phyloP scores from a whole-genome alignment of 225 moss, liverwort and hornwort genomes.

The Antitrichia curtipendula region DNA sequence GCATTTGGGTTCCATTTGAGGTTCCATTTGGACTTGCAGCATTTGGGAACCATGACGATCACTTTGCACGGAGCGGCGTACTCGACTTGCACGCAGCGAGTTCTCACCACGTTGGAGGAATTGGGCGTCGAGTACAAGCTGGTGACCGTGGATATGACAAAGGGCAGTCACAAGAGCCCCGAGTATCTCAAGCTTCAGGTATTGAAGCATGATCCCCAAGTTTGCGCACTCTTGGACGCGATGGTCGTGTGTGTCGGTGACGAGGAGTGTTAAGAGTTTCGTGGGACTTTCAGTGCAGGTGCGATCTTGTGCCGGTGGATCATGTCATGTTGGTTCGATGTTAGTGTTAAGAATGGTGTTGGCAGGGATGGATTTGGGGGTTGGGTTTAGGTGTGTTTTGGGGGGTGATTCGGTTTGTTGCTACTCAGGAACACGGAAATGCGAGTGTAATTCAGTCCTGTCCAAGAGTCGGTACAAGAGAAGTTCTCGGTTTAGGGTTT shows the following conservation, averaged over 20 bases:
- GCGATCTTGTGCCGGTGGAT: too few species aligned
- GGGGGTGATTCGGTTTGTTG: neutral
- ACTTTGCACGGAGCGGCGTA: neutral
- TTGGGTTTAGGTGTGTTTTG: neutral
- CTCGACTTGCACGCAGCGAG: slow-evolving; percentile 1
- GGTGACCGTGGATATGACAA: neutral
- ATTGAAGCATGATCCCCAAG: neutral
- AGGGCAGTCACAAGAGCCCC: neutral
- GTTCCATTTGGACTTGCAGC: neutral
- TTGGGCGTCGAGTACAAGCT: slow-evolving; percentile 2
- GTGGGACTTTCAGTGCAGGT: neutral
- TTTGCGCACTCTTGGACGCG: neutral
- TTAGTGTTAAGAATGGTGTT: neutral
- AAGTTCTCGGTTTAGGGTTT: neutral
- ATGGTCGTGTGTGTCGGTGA: neutral
- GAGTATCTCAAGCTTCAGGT: neutral
- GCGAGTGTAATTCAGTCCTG: neutral
- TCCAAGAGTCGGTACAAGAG: neutral
- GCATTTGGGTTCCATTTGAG: too few species aligned
- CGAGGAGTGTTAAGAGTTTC: neutral
- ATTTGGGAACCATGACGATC: neutral
- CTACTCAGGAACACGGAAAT: neutral
- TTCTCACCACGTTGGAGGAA: neutral
- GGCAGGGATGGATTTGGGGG: too few species aligned
- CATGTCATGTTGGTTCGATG: neutral